Percentiles rank a stretch among this genome's conserved stretches.
Evolutionary conservation across 495 filamentous ascomycete genomes (phyloP).

Genomic region (Peziza echinospora): DNA sequence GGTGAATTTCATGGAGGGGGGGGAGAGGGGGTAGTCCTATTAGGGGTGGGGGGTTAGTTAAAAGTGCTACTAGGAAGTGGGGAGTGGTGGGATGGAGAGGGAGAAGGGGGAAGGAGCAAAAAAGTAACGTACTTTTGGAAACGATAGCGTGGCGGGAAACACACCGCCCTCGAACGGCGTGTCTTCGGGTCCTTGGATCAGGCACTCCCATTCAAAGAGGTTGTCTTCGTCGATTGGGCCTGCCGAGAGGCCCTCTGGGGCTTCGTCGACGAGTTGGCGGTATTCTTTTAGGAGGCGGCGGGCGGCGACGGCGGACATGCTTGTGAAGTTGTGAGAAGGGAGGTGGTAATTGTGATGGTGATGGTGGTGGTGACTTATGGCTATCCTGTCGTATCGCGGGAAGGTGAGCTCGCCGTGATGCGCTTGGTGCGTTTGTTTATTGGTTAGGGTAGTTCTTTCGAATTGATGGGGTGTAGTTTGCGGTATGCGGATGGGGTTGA

Average conservation of each 20-base stretch:
- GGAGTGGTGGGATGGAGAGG: neutral
- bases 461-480: no score
- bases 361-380: no score
- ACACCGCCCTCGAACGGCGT: constrained; percentile 91
- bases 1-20: constrained; percentile 82
- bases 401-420: no score
- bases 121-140: constrained; percentile 45
- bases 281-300: constrained; percentile 96
- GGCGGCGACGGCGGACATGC: constrained; percentile 44
- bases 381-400: no score
- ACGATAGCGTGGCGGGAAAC: constrained; percentile 85
- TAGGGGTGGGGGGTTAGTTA: constrained; percentile 46
- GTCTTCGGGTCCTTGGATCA: constrained; percentile 85
- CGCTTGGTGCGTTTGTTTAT: no score
- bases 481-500: no score
- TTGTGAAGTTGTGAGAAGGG: constrained; percentile 3
- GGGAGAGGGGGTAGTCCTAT: constrained; percentile 63
- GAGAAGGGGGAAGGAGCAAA: neutral
- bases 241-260: constrained; percentile 83
- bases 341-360: no score
- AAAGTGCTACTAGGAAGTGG: neutral
- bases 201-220: constrained; percentile 86
- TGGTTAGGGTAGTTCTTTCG: no score
- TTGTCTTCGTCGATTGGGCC: constrained; percentile 88
- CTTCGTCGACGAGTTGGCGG: constrained; percentile 60